A percentile compares a stretch with the other conserved stretches of the same genome.
Evolutionary conservation across 306 rosid species (phyloP).

Genomic region (Cucurbita moschata): DNA sequence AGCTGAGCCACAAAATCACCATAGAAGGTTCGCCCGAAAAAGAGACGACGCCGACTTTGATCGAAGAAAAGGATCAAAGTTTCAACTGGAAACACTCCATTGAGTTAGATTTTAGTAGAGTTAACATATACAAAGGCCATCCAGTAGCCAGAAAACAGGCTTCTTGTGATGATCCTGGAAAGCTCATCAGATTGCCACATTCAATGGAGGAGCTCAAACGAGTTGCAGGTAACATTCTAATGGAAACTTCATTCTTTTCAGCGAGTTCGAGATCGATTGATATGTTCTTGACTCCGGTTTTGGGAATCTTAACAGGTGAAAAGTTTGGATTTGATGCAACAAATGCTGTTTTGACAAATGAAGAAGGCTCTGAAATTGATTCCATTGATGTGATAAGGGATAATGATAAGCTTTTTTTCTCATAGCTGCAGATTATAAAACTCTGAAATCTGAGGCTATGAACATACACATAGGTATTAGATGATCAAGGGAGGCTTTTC

Average conservation of each 20-base stretch:
- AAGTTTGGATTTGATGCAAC: conserved; percentile 46
- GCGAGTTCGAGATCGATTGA: background rate
- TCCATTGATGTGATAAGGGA: conserved; percentile 70
- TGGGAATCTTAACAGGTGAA: conserved; percentile 34
- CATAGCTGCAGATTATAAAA: conserved; percentile 21
- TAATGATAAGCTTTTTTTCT: conserved; percentile 53
- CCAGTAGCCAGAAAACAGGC: conserved; percentile 42
- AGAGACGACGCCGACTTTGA: conserved; percentile 17
- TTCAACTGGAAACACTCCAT: conserved; percentile 15
- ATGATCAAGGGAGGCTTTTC: background rate
- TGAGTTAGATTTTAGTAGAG: conserved; percentile 27
- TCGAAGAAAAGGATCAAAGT: conserved; percentile 21
- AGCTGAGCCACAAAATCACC: conserved; percentile 38
- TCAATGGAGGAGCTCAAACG: conserved; percentile 60
- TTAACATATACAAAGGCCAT: conserved; percentile 67
- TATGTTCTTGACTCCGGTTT: background rate
- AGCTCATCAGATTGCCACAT: conserved; percentile 54
- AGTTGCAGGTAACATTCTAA: conserved; percentile 49
- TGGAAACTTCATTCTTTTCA: background rate
- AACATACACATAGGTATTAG: background rate
- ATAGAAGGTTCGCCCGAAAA: conserved; percentile 19
- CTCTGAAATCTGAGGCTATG: conserved; percentile 7
- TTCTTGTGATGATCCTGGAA: conserved; percentile 47
- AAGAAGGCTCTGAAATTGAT: conserved; percentile 69
- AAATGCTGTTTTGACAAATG: conserved; percentile 40